phyloP scores from a whole-genome alignment of 495 filamentous ascomycete genomes.

The Wilcoxina mikolae region DNA sequence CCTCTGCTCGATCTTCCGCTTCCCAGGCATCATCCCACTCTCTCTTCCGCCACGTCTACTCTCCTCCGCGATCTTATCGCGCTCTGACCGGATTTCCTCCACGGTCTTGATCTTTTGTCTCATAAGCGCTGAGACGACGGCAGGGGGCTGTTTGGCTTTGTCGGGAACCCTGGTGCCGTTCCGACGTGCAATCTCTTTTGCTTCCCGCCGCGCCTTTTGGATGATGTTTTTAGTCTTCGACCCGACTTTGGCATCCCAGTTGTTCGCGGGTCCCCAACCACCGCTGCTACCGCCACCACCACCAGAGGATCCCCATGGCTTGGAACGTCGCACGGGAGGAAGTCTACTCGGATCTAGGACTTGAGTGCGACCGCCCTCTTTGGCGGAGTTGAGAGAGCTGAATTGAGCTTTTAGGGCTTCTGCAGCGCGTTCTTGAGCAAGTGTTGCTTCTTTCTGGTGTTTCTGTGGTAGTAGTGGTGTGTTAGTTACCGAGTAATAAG shows the following conservation, averaged over 20 bases:
- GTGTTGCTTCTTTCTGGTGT: conserved; percentile 13
- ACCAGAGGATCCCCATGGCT: not conserved
- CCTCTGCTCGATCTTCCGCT: not conserved
- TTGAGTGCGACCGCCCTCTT: conserved; percentile 12
- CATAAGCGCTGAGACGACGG: not conserved
- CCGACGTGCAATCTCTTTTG: conserved; percentile 25
- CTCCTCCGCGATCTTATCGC: not conserved
- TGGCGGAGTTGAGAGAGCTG: conserved; percentile 12
- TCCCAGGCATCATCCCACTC: not conserved
- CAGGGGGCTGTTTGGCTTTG: conserved; percentile 15
- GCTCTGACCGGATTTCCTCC: not conserved
- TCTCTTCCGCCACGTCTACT: not conserved
- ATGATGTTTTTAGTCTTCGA: conserved; percentile 28
- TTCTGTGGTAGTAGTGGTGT: not conserved
- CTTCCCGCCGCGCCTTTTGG: conserved; percentile 19
- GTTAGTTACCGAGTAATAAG: not conserved
- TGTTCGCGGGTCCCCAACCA: conserved; percentile 16
- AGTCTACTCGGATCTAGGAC: conserved; percentile 14
- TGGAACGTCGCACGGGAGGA: conserved; percentile 11
- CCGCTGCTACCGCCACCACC: conserved; percentile 11
- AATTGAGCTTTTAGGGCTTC: conserved; percentile 17
- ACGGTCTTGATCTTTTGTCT: not conserved
- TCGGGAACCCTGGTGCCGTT: conserved; percentile 16
- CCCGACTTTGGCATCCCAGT: conserved; percentile 18
- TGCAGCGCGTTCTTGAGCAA: conserved; percentile 9